Conservation (phyloP, 306 rosid genomes). For the Malus fusca region DNA sequence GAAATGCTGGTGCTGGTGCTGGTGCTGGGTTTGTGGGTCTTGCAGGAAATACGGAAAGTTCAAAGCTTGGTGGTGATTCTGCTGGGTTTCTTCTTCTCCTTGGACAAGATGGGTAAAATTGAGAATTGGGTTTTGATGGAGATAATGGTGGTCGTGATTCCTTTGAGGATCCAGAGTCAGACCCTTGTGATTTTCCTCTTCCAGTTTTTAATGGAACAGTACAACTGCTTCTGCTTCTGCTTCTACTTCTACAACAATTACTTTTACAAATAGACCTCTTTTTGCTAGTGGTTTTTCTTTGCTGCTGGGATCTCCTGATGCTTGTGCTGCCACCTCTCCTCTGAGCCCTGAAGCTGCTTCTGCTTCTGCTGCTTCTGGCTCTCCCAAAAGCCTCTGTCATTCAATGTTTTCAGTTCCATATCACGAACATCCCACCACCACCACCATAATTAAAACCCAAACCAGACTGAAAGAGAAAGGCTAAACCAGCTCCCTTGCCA, state of each 20-base stretch:
- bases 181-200: slow-evolving; percentile 42
- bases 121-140: slow-evolving; percentile 18
- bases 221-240: not conserved
- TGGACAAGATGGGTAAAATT: slow-evolving; percentile 16
- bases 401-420: slow-evolving; percentile 63
- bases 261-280: not conserved
- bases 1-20: not conserved
- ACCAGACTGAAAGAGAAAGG: not conserved
- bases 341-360: slow-evolving; percentile 24
- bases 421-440: slow-evolving; percentile 16
- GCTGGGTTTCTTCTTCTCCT: slow-evolving; percentile 6
- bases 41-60: slow-evolving; percentile 18
- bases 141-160: slow-evolving; percentile 25
- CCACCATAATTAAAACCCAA: not conserved
- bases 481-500: slow-evolving; percentile 5
- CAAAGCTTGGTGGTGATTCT: slow-evolving; percentile 12
- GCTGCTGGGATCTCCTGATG: slow-evolving; percentile 7
- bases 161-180: slow-evolving; percentile 87
- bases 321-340: slow-evolving; percentile 31
- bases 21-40: slow-evolving; percentile 3
- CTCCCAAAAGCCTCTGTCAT: slow-evolving; percentile 62
- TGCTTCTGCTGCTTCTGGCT: slow-evolving; percentile 10
- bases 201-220: slow-evolving; percentile 53
- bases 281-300: not conserved
- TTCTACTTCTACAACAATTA: not conserved